These are phyloP conservation scores for Ophiostoma montium DNA, from an alignment of 2,329 filamentous ascomycete species.

Conservation along the genomic window DNA sequence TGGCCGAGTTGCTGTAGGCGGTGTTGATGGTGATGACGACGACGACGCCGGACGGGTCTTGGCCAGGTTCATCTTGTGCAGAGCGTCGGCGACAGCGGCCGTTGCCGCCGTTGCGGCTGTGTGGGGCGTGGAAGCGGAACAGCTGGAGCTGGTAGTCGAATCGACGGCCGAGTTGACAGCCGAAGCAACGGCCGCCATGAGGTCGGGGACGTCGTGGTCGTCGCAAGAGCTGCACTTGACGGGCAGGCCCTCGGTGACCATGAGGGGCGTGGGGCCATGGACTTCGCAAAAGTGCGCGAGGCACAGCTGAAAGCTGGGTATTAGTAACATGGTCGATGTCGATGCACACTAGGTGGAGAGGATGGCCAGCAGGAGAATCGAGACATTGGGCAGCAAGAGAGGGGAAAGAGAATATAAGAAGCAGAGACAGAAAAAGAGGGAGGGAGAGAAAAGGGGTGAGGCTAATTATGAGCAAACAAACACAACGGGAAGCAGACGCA, in stretches of 20 bases:
- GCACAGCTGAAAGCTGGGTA: conserved; percentile 41
- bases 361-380: conserved; percentile 2
- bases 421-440: neutral
- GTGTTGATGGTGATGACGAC: neutral
- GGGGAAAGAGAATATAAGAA: neutral
- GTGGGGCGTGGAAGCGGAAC: conserved; percentile 18
- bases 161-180: conserved; percentile 21
- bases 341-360: neutral
- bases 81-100: conserved; percentile 29
- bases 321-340: conserved; percentile 23
- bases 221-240: conserved; percentile 46
- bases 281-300: conserved; percentile 58
- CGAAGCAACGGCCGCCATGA: conserved; percentile 18
- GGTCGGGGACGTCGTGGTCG: conserved; percentile 26
- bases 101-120: conserved; percentile 17
- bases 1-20: neutral
- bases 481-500: neutral
- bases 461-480: too few species aligned
- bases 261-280: conserved; percentile 54
- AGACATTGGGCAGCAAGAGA: neutral
- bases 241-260: conserved; percentile 54
- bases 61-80: conserved; percentile 32
- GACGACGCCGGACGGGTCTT: neutral
- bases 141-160: conserved; percentile 4
- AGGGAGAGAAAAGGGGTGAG: too few species aligned